A percentile compares a stretch with the other conserved stretches of the same genome.
Evolutionary conservation across 75 land plant species (phyloP).

Genomic region (Pseudotsuga menziesii): DNA sequence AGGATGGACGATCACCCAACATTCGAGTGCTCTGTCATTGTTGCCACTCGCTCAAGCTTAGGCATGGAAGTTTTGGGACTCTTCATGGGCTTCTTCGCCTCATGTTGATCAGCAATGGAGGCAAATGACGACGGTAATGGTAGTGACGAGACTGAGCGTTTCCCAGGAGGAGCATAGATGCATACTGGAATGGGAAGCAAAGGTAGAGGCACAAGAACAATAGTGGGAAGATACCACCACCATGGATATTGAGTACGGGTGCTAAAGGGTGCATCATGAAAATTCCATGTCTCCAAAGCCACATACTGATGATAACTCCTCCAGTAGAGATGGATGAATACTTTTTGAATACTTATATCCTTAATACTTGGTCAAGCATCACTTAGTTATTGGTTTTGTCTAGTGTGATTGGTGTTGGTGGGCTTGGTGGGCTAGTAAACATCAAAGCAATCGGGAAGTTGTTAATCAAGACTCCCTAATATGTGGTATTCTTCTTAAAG

Average conservation of each 20-base stretch:
- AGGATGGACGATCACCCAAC: neutral
- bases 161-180: neutral
- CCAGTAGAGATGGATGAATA: slow-evolving; percentile 68
- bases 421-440: no score
- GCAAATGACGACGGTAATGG: neutral
- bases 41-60: slow-evolving; percentile 40
- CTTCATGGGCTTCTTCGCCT: slow-evolving; percentile 38
- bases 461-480: no score
- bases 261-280: neutral
- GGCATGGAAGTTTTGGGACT: slow-evolving; percentile 77
- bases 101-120: neutral
- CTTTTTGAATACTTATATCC: slow-evolving; percentile 74
- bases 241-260: slow-evolving; percentile 1
- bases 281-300: neutral
- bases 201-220: neutral
- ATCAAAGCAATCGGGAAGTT: no score
- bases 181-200: neutral
- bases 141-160: neutral
- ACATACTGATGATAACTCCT: neutral
- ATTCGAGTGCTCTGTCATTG: slow-evolving; percentile 25
- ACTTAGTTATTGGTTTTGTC: no score
- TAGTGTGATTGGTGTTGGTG: no score
- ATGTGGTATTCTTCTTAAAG: no score
- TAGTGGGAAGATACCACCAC: slow-evolving; percentile 29
- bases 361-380: no score